A percentile compares a stretch with the other conserved stretches of the same genome.
Conservation (phyloP, 2,329 filamentous ascomycete species). For the Cladosporium velox region DNA sequence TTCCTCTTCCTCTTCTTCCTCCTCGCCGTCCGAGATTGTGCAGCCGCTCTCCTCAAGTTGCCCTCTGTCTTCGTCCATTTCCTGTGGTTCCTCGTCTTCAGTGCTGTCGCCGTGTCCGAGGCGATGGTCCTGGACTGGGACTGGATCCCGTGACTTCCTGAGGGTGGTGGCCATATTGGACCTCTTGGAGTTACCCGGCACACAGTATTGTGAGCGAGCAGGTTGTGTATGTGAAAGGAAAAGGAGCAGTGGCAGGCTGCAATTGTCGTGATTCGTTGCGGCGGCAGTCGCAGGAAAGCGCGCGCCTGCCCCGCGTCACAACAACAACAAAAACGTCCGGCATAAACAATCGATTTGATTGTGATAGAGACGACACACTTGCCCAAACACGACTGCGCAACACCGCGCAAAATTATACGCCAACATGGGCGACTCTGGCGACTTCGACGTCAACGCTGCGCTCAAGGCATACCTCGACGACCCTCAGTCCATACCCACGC, state of each 20-base stretch:
- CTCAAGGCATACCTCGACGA: conserved; percentile 97
- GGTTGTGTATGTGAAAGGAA: not conserved
- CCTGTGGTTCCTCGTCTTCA: conserved; percentile 40
- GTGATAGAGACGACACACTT: conserved; percentile 3
- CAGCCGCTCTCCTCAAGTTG: conserved; percentile 53
- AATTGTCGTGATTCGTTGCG: not conserved
- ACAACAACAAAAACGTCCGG: not conserved
- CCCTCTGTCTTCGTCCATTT: conserved; percentile 52
- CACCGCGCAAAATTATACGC: conserved; percentile 24
- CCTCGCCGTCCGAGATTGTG: conserved; percentile 50
- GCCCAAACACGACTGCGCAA: conserved; percentile 18
- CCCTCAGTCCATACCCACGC: conserved; percentile 76
- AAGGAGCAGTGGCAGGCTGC: not conserved
- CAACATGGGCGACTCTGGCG: conserved; percentile 67
- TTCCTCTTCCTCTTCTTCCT: conserved; percentile 49
- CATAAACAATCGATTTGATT: conserved; percentile 12
- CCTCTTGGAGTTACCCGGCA: not conserved
- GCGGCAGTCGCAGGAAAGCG: not conserved
- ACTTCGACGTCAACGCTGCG: conserved; percentile 95
- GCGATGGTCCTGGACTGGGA: conserved; percentile 29
- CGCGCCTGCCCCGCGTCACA: conserved; percentile 13
- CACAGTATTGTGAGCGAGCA: not conserved
- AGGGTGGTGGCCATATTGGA: conserved; percentile 28
- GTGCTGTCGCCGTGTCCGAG: conserved; percentile 27
- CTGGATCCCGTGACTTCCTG: conserved; percentile 25